These are phyloP conservation scores for Magnusiomyces sp. DNA, from an alignment of 1,139 yeast species.

Conservation along the genomic window DNA sequence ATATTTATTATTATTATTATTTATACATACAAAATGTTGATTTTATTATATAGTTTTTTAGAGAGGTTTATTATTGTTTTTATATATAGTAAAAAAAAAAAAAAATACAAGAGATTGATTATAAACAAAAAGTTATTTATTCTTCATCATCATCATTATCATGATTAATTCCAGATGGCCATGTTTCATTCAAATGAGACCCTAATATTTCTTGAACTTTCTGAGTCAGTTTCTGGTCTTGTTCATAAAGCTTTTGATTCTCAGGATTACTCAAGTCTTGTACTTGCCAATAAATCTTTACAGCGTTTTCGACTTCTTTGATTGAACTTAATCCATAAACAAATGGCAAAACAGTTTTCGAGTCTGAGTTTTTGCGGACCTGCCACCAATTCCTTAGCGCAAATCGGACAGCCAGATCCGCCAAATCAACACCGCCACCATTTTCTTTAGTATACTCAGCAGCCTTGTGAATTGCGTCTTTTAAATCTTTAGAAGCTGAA, in stretches of 20 bases:
- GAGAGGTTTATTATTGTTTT: neutral
- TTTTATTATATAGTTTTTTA: too few relatives aligned
- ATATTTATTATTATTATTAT: neutral
- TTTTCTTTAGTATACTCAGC: conserved; percentile 39
- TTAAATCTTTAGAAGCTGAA: conserved; percentile 63
- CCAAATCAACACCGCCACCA: conserved; percentile 52
- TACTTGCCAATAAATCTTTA: conserved; percentile 43
- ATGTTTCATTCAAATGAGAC: conserved; percentile 50
- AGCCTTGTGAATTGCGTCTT: conserved; percentile 44
- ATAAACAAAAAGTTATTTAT: neutral
- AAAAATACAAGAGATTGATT: conserved; percentile 1
- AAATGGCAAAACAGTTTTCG: conserved; percentile 33
- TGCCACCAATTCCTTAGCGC: conserved; percentile 65
- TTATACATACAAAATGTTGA: neutral
- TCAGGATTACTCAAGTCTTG: conserved; percentile 30
- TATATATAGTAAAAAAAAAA: neutral
- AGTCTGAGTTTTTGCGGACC: conserved; percentile 34
- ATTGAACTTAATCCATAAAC: conserved; percentile 67
- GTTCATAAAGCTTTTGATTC: conserved; percentile 29
- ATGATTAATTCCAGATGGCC: conserved; percentile 59
- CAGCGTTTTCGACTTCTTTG: conserved; percentile 54
- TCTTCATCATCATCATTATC: neutral
- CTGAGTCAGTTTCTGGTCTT: conserved; percentile 39
- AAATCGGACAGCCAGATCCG: conserved; percentile 72
- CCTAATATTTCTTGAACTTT: conserved; percentile 39